A percentile compares a stretch with the other conserved stretches of the same genome.
phyloP scores from a whole-genome alignment of 176 grass and related monocot species.

The Oropetium thomaeum region DNA sequence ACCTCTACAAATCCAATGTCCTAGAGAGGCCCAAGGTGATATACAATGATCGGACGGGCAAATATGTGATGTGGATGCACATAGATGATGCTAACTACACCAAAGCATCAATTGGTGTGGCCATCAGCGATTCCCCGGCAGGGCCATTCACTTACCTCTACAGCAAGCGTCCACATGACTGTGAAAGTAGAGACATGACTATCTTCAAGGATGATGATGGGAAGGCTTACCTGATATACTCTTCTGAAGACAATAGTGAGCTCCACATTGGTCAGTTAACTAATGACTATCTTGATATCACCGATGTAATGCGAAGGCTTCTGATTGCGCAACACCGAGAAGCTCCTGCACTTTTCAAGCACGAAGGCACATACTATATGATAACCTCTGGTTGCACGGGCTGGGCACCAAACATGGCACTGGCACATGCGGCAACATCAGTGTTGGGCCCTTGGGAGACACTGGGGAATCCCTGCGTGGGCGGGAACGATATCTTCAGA shows the following conservation, averaged over 20 bases:
- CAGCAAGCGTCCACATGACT: constrained; percentile 79
- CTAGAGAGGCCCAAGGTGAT: constrained; percentile 98
- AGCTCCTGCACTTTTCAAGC: constrained; percentile 82
- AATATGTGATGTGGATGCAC: constrained; percentile 99
- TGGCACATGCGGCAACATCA: constrained; percentile 76
- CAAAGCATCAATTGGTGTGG: constrained; percentile 83
- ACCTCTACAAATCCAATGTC: constrained; percentile 93
- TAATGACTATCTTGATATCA: constrained; percentile 83
- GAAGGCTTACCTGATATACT: constrained; percentile 92
- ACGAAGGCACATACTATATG: constrained; percentile 91
- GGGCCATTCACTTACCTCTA: constrained; percentile 86
- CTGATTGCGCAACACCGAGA: constrained; percentile 75
- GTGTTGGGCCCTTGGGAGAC: constrained; percentile 94
- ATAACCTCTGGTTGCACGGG: constrained; percentile 87
- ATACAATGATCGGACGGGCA: constrained; percentile 69
- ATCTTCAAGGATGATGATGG: constrained; percentile 93
- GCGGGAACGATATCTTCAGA: constrained; percentile 77
- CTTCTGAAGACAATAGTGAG: constrained; percentile 89
- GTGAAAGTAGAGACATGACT: constrained; percentile 95
- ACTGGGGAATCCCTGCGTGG: constrained; percentile 77
- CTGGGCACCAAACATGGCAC: constrained; percentile 83
- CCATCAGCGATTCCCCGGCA: constrained; percentile 52
- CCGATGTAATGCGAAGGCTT: constrained; percentile 48
- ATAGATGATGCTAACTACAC: constrained; percentile 94
- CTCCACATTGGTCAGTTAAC: constrained; percentile 80